Evolutionary conservation across 129 eudicot genomes (phyloP).

Genomic region (Pseudognaphalium luteoalbum): DNA sequence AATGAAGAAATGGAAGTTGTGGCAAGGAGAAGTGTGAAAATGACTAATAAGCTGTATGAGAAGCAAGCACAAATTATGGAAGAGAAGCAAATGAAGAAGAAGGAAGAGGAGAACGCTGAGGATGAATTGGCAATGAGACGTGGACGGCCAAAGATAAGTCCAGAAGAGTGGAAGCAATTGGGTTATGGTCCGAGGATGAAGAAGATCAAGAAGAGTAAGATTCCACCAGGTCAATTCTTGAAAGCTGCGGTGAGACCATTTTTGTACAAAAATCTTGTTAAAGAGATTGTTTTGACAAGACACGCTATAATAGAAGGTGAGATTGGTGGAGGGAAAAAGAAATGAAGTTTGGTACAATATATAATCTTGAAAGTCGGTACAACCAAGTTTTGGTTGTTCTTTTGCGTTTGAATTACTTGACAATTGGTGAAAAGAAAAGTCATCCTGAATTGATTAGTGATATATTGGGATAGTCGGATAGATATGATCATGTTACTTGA

Average conservation of each 20-base stretch:
- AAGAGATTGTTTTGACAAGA: slow-evolving; percentile 80
- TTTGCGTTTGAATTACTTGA: not conserved
- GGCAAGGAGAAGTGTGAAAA: slow-evolving; percentile 49
- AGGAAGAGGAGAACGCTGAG: slow-evolving; percentile 29
- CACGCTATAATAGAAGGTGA: slow-evolving; percentile 87
- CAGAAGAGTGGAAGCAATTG: slow-evolving; percentile 64
- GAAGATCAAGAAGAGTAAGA: slow-evolving; percentile 65
- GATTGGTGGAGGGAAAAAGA: slow-evolving; percentile 58
- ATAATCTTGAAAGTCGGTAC: not conserved
- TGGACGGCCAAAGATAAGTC: slow-evolving; percentile 54
- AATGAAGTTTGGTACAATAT: slow-evolving; percentile 30
- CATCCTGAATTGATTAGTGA: not conserved
- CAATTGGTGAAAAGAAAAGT: not conserved
- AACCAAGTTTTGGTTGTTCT: not conserved
- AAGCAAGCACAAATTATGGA: slow-evolving; percentile 47
- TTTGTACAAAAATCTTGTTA: slow-evolving; percentile 78
- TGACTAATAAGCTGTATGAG: slow-evolving; percentile 48
- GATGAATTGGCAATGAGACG: slow-evolving; percentile 49
- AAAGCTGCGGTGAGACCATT: slow-evolving; percentile 93
- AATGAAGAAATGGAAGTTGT: slow-evolving; percentile 80
- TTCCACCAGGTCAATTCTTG: slow-evolving; percentile 88
- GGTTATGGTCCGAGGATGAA: slow-evolving; percentile 64
- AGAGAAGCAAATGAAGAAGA: slow-evolving; percentile 31
- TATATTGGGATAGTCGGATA: not conserved
- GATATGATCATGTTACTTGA: not conserved